These are phyloP conservation scores for Calocybe cyanea DNA, from an alignment of 768 basidiomycete genomes.

Conservation along the genomic window DNA sequence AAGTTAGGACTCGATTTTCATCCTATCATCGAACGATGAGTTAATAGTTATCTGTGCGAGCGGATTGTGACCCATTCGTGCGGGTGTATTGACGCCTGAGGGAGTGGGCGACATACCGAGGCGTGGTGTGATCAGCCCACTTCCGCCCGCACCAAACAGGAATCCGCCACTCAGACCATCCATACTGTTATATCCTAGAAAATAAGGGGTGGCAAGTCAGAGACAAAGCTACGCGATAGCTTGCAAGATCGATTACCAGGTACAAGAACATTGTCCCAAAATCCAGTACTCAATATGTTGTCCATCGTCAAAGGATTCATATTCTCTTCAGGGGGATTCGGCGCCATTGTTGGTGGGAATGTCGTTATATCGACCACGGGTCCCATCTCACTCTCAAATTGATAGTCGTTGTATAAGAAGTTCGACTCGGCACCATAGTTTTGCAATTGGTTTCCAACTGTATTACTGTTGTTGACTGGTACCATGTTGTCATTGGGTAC, in stretches of 20 bases:
- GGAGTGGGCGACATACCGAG: conserved; percentile 56
- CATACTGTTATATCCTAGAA: conserved; percentile 72
- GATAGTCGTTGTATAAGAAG: conserved; percentile 50
- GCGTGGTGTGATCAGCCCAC: conserved; percentile 76
- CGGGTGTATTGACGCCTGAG: conserved; percentile 52
- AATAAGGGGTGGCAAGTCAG: conserved; percentile 8
- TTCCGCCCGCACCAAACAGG: conserved; percentile 80
- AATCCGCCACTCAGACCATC: conserved; percentile 85
- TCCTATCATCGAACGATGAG: conserved; percentile 37
- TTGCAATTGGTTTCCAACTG: neutral
- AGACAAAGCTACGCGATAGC: conserved; percentile 12
- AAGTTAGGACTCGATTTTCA: conserved; percentile 29
- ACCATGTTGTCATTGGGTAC: neutral
- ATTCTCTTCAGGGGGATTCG: conserved; percentile 36
- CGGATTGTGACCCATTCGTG: conserved; percentile 19
- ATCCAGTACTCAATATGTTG: conserved; percentile 70
- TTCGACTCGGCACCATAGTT: conserved; percentile 22
- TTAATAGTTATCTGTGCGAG: conserved; percentile 46
- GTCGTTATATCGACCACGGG: conserved; percentile 77
- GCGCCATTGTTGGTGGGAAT: conserved; percentile 86
- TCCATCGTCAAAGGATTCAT: conserved; percentile 70
- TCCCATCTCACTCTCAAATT: conserved; percentile 81
- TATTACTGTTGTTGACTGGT: neutral
- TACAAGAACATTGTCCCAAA: conserved; percentile 87
- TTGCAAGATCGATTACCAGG: conserved; percentile 51